phyloP scores from a whole-genome alignment of 805 yeast species.

The Starmerella potacharoeniae region DNA sequence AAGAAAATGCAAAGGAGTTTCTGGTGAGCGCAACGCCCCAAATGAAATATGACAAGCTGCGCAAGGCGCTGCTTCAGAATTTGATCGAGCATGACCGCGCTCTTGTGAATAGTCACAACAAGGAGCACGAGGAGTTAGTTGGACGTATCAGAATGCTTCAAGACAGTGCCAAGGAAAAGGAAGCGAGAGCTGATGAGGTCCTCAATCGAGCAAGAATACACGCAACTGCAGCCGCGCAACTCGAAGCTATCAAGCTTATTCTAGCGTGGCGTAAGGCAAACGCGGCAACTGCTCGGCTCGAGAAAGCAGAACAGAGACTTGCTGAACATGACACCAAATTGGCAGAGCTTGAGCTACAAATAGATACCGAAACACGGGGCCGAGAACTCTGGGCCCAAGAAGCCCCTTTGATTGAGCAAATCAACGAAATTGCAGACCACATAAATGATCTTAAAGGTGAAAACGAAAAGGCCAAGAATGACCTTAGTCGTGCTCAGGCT shows the following conservation, averaged over 20 bases:
- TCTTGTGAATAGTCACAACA: conserved; percentile 30
- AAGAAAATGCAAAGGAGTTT: conserved; percentile 87
- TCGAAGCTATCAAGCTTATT: neutral
- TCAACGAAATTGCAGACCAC: neutral
- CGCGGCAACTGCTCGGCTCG: neutral
- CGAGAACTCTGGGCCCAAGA: neutral
- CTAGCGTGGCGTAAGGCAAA: conserved; percentile 4
- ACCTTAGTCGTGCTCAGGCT: neutral
- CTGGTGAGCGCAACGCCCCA: conserved; percentile 62
- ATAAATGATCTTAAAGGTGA: neutral
- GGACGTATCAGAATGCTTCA: neutral
- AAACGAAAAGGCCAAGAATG: conserved; percentile 8
- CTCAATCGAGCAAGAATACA: conserved; percentile 1
- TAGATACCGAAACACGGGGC: neutral
- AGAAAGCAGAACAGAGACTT: neutral
- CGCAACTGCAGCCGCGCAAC: neutral
- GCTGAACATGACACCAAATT: neutral
- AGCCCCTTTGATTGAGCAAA: neutral
- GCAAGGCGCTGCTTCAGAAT: conserved; percentile 35
- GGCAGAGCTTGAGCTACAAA: neutral
- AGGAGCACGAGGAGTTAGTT: neutral
- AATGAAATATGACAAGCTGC: conserved; percentile 63
- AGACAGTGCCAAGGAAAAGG: neutral
- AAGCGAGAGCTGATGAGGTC: neutral
- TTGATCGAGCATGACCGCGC: conserved; percentile 33